These are phyloP conservation scores for Claviceps sorghi DNA, from an alignment of 2,329 filamentous ascomycete genomes.

Conservation along the genomic window DNA sequence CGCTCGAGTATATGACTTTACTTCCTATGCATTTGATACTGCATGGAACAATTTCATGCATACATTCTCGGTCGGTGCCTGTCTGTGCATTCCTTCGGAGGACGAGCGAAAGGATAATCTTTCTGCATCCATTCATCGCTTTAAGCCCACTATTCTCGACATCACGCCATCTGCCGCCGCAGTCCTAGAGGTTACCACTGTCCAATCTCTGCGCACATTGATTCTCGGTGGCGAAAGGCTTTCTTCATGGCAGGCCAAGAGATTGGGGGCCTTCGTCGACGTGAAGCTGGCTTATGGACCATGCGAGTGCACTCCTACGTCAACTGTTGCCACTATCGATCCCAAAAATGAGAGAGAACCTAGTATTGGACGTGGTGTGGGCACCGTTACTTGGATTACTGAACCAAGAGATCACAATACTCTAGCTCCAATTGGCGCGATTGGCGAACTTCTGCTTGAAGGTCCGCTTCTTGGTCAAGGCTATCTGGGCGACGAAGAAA, in stretches of 20 bases:
- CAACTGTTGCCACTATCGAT: neutral
- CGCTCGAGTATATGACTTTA: conserved; percentile 9
- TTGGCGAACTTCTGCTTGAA: conserved; percentile 23
- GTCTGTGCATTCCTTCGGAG: conserved; percentile 9
- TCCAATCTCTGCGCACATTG: conserved; percentile 1
- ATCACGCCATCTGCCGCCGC: conserved; percentile 3
- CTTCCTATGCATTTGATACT: conserved; percentile 6
- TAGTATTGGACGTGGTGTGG: conserved; percentile 1
- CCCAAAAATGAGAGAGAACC: neutral
- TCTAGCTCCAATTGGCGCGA: conserved; percentile 13
- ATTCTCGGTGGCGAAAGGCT: conserved; percentile 2
- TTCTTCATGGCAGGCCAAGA: neutral
- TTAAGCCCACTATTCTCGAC: conserved; percentile 2
- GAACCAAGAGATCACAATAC: conserved; percentile 11
- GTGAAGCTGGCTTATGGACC: conserved; percentile 10
- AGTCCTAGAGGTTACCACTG: neutral
- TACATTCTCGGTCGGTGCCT: conserved; percentile 5
- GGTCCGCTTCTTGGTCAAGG: conserved; percentile 32
- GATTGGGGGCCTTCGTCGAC: neutral
- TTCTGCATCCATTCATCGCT: conserved; percentile 2
- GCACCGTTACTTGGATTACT: conserved; percentile 15
- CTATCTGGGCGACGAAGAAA: conserved; percentile 30
- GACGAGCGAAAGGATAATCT: conserved; percentile 5
- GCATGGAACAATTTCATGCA: conserved; percentile 3
- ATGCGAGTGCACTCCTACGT: conserved; percentile 8